Evolutionary conservation across 352 stramenopile genomes (phyloP).

Genomic region (Pythium phragmiticola): DNA sequence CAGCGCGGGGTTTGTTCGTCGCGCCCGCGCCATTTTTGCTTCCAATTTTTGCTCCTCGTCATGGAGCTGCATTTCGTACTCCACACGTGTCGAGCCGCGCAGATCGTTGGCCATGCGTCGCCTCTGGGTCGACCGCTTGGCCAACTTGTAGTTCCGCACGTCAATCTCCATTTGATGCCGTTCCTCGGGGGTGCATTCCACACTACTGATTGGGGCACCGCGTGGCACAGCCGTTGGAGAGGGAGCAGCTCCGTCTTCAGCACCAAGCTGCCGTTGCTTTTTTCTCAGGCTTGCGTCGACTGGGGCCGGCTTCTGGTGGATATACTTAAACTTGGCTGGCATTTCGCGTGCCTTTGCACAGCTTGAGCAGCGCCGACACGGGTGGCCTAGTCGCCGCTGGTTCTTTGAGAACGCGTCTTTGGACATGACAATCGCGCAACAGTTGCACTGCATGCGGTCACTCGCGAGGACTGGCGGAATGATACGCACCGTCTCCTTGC

Average conservation of each 20-base stretch:
- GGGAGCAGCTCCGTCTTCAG: background rate
- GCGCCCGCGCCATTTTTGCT: constrained; percentile 4
- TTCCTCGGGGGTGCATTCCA: background rate
- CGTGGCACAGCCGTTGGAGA: background rate
- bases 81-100: constrained; percentile 23
- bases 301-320: background rate
- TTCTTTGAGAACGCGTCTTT: constrained; percentile 8
- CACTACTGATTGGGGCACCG: too few relatives aligned
- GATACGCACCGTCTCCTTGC: background rate
- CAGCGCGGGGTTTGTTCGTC: constrained; percentile 4
- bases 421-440: background rate
- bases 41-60: constrained; percentile 18
- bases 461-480: background rate
- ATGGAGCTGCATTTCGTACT: constrained; percentile 26
- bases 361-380: constrained; percentile 3
- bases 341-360: background rate
- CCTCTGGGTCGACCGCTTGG: constrained; percentile 22
- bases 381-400: background rate
- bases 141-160: constrained; percentile 25
- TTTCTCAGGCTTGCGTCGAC: background rate
- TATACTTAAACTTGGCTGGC: constrained; percentile 11
- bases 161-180: constrained; percentile 12
- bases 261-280: background rate
- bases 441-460: constrained; percentile 6
- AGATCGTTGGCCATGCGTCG: constrained; percentile 26